A percentile compares a stretch with the other conserved stretches of the same genome.
These are phyloP conservation scores for Gryganskiella cystojenkinii DNA, from an alignment of 192 early-diverging fungal genomes.

Conservation along the genomic window DNA sequence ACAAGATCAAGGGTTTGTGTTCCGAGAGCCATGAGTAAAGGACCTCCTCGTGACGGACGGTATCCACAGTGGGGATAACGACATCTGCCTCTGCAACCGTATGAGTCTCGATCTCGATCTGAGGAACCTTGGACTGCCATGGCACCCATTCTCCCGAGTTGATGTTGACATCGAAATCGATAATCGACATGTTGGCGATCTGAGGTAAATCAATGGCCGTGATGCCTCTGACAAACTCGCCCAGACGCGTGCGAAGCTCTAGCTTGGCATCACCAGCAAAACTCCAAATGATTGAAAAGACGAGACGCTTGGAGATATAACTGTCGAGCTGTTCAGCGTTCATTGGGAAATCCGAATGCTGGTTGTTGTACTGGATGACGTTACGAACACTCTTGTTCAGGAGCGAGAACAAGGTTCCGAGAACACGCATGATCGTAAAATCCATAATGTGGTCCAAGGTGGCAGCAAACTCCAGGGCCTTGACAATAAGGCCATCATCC, in stretches of 20 bases:
- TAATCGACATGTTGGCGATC: slow-evolving; percentile 64
- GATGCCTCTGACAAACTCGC: slow-evolving; percentile 82
- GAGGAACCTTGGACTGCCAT: slow-evolving; percentile 91
- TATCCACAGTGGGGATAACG: slow-evolving; percentile 98
- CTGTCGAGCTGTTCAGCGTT: slow-evolving; percentile 75
- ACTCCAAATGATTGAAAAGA: slow-evolving; percentile 92
- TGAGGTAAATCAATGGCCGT: slow-evolving; percentile 82
- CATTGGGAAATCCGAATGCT: slow-evolving; percentile 97
- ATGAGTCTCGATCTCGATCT: slow-evolving; percentile 95
- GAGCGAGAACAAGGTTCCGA: slow-evolving; percentile 91
- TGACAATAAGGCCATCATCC: slow-evolving; percentile 79
- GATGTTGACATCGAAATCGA: slow-evolving; percentile 92
- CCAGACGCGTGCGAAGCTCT: slow-evolving; percentile 76
- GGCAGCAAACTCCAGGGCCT: slow-evolving; percentile 73
- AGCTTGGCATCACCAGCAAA: slow-evolving; percentile 91
- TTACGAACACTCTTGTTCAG: slow-evolving; percentile 87
- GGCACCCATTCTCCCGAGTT: slow-evolving; percentile 88
- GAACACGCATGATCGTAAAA: slow-evolving; percentile 86
- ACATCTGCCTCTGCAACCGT: slow-evolving; percentile 91
- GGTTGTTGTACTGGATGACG: slow-evolving; percentile 89
- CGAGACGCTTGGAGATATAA: slow-evolving; percentile 86
- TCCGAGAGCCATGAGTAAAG: slow-evolving; percentile 96
- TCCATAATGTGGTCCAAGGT: slow-evolving; percentile 98
- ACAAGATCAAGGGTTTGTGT: slow-evolving; percentile 94
- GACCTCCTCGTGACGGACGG: slow-evolving; percentile 96